Evolutionary conservation across 1,139 yeast genomes (phyloP).

Genomic region (Geotrichum citri-aurantii): DNA sequence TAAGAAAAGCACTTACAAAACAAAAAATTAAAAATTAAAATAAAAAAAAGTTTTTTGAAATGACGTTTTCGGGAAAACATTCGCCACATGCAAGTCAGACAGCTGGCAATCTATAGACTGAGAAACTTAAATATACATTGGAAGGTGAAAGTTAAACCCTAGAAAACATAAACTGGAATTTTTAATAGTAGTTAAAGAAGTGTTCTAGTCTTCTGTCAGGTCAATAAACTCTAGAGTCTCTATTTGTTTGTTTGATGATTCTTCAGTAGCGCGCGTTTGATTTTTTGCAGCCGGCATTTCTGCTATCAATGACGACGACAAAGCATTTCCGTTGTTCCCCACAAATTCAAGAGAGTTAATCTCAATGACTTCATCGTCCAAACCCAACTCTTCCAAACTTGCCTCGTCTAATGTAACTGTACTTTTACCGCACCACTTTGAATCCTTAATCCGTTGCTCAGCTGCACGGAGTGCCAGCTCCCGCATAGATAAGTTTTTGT

Average conservation of each 20-base stretch:
- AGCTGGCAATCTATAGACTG: background rate
- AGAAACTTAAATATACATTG: background rate
- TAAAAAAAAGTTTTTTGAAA: background rate
- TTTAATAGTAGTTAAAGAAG: background rate
- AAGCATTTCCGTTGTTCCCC: background rate
- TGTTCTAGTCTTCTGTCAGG: conserved; percentile 3
- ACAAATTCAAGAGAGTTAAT: conserved; percentile 1
- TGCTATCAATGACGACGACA: background rate
- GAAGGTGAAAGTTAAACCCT: background rate
- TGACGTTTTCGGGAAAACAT: background rate
- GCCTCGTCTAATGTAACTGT: background rate
- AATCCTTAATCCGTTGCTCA: conserved; percentile 53
- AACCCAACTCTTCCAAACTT: conserved; percentile 15
- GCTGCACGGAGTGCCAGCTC: conserved; percentile 63
- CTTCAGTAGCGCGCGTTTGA: background rate
- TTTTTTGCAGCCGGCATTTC: background rate
- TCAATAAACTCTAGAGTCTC: conserved; percentile 6
- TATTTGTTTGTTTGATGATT: background rate
- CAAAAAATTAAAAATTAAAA: too few species aligned
- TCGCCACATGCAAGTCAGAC: background rate
- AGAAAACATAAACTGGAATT: background rate
- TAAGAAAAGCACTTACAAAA: background rate
- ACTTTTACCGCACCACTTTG: conserved; percentile 47
- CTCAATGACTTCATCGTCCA: conserved; percentile 20
- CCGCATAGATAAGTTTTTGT: conserved; percentile 33